Evolutionary conservation across 2,329 filamentous ascomycete species (phyloP), one percentile per base, ranked within the genome.

Genomic region (Fusarium citri): DNA sequence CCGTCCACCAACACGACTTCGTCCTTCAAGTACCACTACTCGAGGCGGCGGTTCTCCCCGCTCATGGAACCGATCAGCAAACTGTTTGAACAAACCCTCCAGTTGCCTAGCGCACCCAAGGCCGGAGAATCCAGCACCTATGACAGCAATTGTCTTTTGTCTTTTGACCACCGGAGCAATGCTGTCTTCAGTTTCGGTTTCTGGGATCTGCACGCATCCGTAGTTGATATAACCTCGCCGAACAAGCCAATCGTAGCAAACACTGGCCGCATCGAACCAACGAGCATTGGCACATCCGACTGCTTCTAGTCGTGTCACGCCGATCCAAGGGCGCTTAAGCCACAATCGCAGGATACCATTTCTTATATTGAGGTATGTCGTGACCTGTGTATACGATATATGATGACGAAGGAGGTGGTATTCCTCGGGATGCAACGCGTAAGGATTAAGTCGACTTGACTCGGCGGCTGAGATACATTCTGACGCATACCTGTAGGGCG

Each of bases 191-290:
- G 80, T 23, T 79, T 83, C 81, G 78, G 37, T 88, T 26, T 75
- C 65, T 8, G 75, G 66, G 25, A 94, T 82, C 75, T 94, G 89
- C 5, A 96, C 87, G 78, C 96, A 98, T 18, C 97, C 96, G 78
- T 94, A 98, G 79, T 99, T 99, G 83, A 99, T 97, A 78, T 97
- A 97, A 22, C 96, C 96, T 70, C 92, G 89, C 64, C 95, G 91
- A 59, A 94, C 85, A 20, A 99, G 87, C 95, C 95, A 99, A 79
- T 97, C 90, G 77, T 96, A 97, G 70, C 94, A 96, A 59, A 98
- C 87, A 69, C 90, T 93, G 12, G 96, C 94, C 47, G 95, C 88
- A 64, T 94, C 91, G 79, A 97, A 97, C 90, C 94, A 98, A 56
- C 94, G 89, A 56, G 87, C 86, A 75, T 97, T 94, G 54, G 94